Base-by-base conservation (phyloP, 2,329 filamentous ascomycete species). In the Penicillium sp. region DNA sequence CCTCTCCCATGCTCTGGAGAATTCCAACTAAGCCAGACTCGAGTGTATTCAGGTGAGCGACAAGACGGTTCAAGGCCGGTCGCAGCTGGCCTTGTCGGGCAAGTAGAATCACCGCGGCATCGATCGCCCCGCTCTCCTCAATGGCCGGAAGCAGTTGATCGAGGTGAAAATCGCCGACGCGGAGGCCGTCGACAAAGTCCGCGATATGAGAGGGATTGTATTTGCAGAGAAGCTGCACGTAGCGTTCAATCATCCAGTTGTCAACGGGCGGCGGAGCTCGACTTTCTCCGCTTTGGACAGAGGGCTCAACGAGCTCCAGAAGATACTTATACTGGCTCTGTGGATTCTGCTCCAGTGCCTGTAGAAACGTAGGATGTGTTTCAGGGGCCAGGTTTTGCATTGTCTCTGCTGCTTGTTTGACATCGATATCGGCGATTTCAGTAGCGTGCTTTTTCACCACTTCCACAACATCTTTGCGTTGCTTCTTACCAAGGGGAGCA, bases 61-160 rank as follows among this genome's bases (percentile, higher is more conserved):
- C 83, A 22, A 99, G 82, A 46, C 94, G 85, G 53, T 86, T 82
- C 88, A 99, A 96, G 6, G 92, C 94, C 64, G 88, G 84, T 57
- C 85, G 83, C 12, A 93, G 82, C 66, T 94, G 86, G 0, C 95
- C 94, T 69, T 97, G 92, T 55, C 90, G 85, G 37, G 91, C 90
- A 82, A 99, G 89, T 9, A 99, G 80, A 1, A 96, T 85, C 6
- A 99, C 90, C 1, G 92, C 93, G 4, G 92, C 95, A 76, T 99
- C 94, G 44, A 99, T 85, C 5, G 94, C 90, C 1, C 92, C 92
- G 41, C 87, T 92, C 59, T 89, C 85, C 73, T 99, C 95, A 81
- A 99, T 91, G 0, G 87, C 87, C 4, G 92, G 92, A 7, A 99
- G 80, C 1, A 99, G 81, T 50, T 86, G 83, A 12, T 94, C 89